Percentiles rank a stretch among this genome's conserved stretches.
These are phyloP conservation scores for Vigna trinervia DNA, from an alignment of 306 rosid genomes.

Conservation along the genomic window DNA sequence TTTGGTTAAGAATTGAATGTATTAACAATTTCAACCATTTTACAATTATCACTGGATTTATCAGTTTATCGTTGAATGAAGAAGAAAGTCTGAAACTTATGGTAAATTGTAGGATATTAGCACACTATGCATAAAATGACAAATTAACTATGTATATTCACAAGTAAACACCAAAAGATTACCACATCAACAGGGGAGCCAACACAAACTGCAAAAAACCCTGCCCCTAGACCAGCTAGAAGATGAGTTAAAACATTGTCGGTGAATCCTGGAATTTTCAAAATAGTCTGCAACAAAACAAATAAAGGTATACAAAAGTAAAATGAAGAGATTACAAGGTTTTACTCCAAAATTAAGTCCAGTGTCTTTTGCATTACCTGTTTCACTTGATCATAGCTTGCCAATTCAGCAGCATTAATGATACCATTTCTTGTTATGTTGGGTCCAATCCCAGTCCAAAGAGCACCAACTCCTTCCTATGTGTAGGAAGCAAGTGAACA, in stretches of 20 bases:
- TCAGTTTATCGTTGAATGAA: conserved; percentile 34
- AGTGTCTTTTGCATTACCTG: conserved; percentile 51
- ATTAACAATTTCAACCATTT: conserved; percentile 15
- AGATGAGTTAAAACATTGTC: conserved; percentile 92
- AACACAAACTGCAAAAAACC: conserved; percentile 93
- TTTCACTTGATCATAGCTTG: conserved; percentile 98
- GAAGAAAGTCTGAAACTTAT: conserved; percentile 1
- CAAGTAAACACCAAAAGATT: conserved; percentile 35
- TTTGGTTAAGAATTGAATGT: conserved; percentile 11
- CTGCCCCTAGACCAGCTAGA: conserved; percentile 93
- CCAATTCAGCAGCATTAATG: conserved; percentile 97
- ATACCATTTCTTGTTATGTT: conserved; percentile 93
- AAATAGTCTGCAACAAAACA: conserved; percentile 70
- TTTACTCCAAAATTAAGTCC: conserved; percentile 34
- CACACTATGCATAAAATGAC: neutral
- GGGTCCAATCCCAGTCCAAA: conserved; percentile 98
- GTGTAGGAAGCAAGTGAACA: conserved; percentile 33
- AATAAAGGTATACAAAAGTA: neutral
- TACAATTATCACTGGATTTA: conserved; percentile 17
- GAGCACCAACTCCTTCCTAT: conserved; percentile 91
- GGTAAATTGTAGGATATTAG: conserved; percentile 1
- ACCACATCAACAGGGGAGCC: conserved; percentile 99
- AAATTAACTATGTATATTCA: conserved; percentile 7
- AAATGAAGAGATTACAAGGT: conserved; percentile 7
- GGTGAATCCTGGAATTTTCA: conserved; percentile 94